Conservation (phyloP, 306 rosid genomes). For the Vigna unguiculata region DNA sequence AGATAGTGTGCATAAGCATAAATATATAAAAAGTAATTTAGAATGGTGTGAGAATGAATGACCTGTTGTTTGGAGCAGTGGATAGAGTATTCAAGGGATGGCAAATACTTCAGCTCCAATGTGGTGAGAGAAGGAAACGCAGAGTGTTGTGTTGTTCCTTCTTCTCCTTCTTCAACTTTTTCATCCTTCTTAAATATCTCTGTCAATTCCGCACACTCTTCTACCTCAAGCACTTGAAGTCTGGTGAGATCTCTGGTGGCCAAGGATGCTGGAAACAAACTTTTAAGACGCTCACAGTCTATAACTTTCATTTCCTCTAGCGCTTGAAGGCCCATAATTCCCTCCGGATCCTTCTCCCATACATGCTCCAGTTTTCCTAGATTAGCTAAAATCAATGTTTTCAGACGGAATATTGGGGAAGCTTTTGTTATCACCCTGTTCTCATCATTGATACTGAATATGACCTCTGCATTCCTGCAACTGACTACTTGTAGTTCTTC, state of each 20-base stretch:
- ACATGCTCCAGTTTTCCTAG: slow-evolving; percentile 34
- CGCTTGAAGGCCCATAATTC: not conserved
- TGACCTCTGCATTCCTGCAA: too few relatives aligned
- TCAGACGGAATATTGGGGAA: too few relatives aligned
- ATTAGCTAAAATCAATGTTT: too few relatives aligned
- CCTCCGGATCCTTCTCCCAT: slow-evolving; percentile 35
- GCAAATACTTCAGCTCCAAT: not conserved
- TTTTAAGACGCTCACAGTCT: too few relatives aligned
- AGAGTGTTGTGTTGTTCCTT: not conserved
- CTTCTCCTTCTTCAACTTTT: not conserved
- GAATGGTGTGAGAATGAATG: too few relatives aligned
- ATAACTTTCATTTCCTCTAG: not conserved
- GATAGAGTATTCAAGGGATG: not conserved
- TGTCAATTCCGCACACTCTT: not conserved
- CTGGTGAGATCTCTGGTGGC: not conserved
- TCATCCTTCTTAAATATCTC: slow-evolving; percentile 7
- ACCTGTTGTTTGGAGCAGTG: not conserved
- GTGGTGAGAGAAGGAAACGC: not conserved
- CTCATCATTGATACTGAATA: too few relatives aligned
- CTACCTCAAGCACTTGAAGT: not conserved
- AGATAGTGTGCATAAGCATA: too few relatives aligned
- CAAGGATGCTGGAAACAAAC: slow-evolving; percentile 17
- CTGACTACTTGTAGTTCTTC: too few relatives aligned
- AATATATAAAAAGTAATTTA: too few relatives aligned
- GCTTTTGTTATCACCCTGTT: too few relatives aligned